A percentile compares a stretch with the other conserved stretches of the same genome.
These are phyloP conservation scores for Basidioascus undulatus DNA, from an alignment of 768 basidiomycete genomes.

Conservation along the genomic window DNA sequence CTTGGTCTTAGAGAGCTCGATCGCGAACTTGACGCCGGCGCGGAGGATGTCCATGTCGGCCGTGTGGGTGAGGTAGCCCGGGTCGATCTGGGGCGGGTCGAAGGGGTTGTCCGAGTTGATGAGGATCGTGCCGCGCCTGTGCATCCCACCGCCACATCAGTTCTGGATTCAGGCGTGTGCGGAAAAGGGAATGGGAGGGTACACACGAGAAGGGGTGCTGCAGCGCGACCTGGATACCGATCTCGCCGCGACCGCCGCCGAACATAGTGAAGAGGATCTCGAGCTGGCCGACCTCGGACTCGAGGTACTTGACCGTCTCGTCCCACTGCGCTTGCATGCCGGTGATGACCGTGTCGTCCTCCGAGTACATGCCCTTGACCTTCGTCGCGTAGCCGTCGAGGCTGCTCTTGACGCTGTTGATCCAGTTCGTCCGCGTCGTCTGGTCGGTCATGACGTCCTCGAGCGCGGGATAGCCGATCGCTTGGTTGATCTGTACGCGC, in stretches of 20 bases:
- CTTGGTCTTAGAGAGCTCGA: too few species aligned
- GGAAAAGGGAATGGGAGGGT: constrained; percentile 11
- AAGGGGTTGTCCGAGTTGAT: constrained; percentile 38
- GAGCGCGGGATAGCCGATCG: too few species aligned
- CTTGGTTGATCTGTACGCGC: too few species aligned
- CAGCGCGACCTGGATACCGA: constrained; percentile 38
- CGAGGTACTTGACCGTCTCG: too few species aligned
- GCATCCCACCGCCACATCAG: background rate
- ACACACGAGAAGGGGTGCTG: constrained; percentile 45
- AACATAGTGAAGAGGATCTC: constrained; percentile 31
- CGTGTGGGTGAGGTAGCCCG: constrained; percentile 22
- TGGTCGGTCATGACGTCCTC: constrained; percentile 33
- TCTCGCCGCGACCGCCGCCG: constrained; percentile 13
- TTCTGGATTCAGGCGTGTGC: constrained; percentile 2
- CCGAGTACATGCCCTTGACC: constrained; percentile 10
- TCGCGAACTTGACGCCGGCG: too few species aligned
- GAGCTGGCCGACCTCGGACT: constrained; percentile 24
- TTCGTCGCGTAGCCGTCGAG: constrained; percentile 11
- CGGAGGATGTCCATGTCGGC: constrained; percentile 17
- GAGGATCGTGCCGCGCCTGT: constrained; percentile 33
- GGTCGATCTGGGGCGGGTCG: constrained; percentile 30
- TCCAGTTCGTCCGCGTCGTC: constrained; percentile 14
- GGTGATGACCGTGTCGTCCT: too few species aligned
- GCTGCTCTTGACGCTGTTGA: constrained; percentile 1
- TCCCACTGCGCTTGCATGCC: too few species aligned